phyloP scores from a whole-genome alignment of 2,329 filamentous ascomycete genomes.

The Cadophora sp. region DNA sequence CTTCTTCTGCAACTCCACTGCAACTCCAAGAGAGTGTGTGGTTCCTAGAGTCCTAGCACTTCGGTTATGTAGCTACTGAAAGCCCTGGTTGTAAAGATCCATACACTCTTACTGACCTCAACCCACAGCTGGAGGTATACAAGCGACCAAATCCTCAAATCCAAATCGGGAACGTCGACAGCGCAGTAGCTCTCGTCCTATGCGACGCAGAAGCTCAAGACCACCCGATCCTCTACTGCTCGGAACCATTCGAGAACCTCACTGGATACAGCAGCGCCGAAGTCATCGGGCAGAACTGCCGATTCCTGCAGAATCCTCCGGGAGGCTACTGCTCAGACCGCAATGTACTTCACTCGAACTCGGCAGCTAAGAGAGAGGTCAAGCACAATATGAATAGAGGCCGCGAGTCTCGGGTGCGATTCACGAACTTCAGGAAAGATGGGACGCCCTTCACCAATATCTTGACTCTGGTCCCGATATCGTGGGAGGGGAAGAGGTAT shows the following conservation, averaged over 20 bases:
- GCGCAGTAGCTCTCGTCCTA: constrained; percentile 92
- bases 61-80: not conserved
- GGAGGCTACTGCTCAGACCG: constrained; percentile 76
- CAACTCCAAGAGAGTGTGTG: not conserved
- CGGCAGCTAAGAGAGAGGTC: constrained; percentile 79
- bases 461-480: constrained; percentile 91
- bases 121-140: constrained; percentile 61
- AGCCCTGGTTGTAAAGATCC: too few species aligned
- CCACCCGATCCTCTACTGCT: constrained; percentile 91
- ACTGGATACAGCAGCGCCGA: constrained; percentile 89
- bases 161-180: constrained; percentile 86
- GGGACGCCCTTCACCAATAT: constrained; percentile 93
- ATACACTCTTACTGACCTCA: not conserved
- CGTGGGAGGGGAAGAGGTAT: constrained; percentile 63
- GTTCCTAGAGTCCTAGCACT: not conserved
- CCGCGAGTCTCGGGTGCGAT: constrained; percentile 82
- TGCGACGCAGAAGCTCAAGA: constrained; percentile 91
- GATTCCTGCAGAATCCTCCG: constrained; percentile 88
- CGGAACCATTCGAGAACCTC: constrained; percentile 89
- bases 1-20: not conserved
- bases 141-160: constrained; percentile 83
- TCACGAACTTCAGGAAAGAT: constrained; percentile 94
- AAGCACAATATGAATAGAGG: constrained; percentile 78
- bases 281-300: constrained; percentile 88
- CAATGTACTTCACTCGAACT: constrained; percentile 84